A percentile compares a stretch with the other conserved stretches of the same genome.
Conservation (phyloP, 805 yeast genomes). For the Pichia cabralensis region DNA sequence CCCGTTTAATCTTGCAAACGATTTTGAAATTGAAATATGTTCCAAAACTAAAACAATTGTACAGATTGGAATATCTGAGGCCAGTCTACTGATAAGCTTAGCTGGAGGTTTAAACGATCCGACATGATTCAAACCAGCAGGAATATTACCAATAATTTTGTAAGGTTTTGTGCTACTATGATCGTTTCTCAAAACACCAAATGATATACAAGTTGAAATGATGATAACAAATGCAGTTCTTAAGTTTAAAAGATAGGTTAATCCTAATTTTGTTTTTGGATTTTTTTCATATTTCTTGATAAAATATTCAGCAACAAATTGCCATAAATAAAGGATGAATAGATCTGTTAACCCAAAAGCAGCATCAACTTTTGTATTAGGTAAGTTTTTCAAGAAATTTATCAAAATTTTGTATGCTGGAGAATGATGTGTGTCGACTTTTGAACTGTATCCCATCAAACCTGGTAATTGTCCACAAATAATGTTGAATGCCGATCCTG, state of each 20-base stretch:
- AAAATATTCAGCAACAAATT: slow-evolving; percentile 48
- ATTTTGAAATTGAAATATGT: slow-evolving; percentile 88
- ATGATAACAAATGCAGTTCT: slow-evolving; percentile 77
- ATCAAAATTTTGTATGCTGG: slow-evolving; percentile 64
- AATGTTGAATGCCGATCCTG: slow-evolving; percentile 85
- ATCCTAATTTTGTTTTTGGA: slow-evolving; percentile 43
- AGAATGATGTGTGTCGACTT: slow-evolving; percentile 66
- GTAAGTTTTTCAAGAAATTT: slow-evolving; percentile 61
- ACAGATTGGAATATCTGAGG: slow-evolving; percentile 77
- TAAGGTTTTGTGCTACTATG: slow-evolving; percentile 31
- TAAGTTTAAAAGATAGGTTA: slow-evolving; percentile 66
- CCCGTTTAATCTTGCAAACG: slow-evolving; percentile 87
- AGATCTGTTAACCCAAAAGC: slow-evolving; percentile 80
- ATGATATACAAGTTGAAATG: slow-evolving; percentile 73
- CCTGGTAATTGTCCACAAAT: slow-evolving; percentile 79
- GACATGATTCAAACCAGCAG: slow-evolving; percentile 69
- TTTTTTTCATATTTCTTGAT: slow-evolving; percentile 56
- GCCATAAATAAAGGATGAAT: slow-evolving; percentile 63
- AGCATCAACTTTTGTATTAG: slow-evolving; percentile 64
- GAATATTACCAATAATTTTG: slow-evolving; percentile 64
- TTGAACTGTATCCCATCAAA: slow-evolving; percentile 61
- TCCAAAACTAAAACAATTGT: slow-evolving; percentile 74
- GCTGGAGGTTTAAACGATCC: slow-evolving; percentile 61
- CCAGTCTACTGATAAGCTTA: slow-evolving; percentile 50
- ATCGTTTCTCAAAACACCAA: slow-evolving; percentile 47